phyloP scores from a whole-genome alignment of 176 grass and related monocot species.

The Musa troglodytarum region DNA sequence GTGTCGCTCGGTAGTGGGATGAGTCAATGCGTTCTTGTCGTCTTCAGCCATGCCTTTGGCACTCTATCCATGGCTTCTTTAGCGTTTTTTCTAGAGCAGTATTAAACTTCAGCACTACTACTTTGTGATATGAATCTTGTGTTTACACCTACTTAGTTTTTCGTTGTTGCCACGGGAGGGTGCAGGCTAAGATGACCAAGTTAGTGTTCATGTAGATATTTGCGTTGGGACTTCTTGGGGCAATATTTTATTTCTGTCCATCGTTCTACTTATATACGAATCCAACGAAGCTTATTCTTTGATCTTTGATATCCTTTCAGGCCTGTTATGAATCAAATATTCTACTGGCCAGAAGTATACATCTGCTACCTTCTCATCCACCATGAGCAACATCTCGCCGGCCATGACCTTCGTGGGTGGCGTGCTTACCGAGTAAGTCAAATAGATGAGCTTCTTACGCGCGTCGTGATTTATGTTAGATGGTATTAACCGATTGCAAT shows the following conservation, averaged over 20 bases:
- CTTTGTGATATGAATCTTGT: not conserved
- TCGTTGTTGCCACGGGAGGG: not conserved
- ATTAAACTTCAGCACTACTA: not conserved
- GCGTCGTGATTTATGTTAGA: not conserved
- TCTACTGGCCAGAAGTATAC: not conserved
- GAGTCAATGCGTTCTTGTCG: conserved; percentile 93
- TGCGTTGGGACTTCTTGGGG: conserved; percentile 6
- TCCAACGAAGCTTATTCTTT: not conserved
- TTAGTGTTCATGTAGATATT: not conserved
- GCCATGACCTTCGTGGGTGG: conserved; percentile 14
- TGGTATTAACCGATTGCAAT: not conserved
- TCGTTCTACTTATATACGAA: too few species aligned
- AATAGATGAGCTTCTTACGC: not conserved
- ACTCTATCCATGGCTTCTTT: conserved; percentile 88
- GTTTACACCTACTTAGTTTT: too few species aligned
- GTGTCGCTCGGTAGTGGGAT: conserved; percentile 82
- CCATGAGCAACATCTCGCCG: conserved; percentile 14
- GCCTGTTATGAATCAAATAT: conserved; percentile 17
- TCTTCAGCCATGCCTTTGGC: conserved; percentile 77
- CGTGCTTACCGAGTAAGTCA: not conserved
- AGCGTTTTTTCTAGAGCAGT: conserved; percentile 71
- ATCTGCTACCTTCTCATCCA: conserved; percentile 6
- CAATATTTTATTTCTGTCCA: not conserved
- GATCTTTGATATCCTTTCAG: not conserved
- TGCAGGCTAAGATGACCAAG: conserved; percentile 1